These are phyloP conservation scores for Bromus sterilis DNA, from an alignment of 176 grass and related monocot genomes.

Conservation along the genomic window DNA sequence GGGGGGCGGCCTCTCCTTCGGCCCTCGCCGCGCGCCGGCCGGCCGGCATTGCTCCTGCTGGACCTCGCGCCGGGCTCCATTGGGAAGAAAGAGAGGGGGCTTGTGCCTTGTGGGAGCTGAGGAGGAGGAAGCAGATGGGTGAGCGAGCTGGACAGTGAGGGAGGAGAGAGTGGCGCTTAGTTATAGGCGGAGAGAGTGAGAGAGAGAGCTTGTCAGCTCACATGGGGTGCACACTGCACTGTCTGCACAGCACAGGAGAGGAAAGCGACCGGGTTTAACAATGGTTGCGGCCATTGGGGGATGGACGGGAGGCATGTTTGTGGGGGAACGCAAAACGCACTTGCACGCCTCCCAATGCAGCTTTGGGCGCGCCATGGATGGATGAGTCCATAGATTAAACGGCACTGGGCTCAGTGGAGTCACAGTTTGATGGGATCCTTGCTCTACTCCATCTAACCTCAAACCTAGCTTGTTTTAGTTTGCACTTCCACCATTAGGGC, in stretches of 20 bases:
- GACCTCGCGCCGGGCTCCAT: conserved; percentile 24
- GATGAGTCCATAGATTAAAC: background rate
- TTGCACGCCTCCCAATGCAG: conserved; percentile 29
- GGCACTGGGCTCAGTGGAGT: background rate
- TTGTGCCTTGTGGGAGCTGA: background rate
- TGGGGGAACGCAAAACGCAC: conserved; percentile 65
- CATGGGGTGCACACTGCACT: conserved; percentile 20
- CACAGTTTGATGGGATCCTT: too few relatives aligned
- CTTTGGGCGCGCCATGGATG: background rate
- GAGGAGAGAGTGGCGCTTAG: conserved; percentile 12
- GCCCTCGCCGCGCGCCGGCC: background rate
- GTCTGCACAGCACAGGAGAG: background rate
- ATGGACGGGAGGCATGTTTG: conserved; percentile 41
- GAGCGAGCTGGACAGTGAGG: conserved; percentile 2
- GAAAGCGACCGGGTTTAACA: conserved; percentile 28
- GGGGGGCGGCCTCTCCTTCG: background rate
- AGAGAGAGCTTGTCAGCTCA: too few relatives aligned
- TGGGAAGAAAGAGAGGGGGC: background rate
- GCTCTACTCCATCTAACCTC: too few relatives aligned
- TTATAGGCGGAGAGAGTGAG: conserved; percentile 39
- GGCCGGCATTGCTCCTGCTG: background rate
- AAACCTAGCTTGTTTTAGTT: too few relatives aligned
- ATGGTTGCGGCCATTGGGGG: conserved; percentile 2
- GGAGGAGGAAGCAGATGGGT: background rate
- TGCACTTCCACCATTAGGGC: too few relatives aligned